Conservation (phyloP, 257 asterid species). For the Solanum rostratum region DNA sequence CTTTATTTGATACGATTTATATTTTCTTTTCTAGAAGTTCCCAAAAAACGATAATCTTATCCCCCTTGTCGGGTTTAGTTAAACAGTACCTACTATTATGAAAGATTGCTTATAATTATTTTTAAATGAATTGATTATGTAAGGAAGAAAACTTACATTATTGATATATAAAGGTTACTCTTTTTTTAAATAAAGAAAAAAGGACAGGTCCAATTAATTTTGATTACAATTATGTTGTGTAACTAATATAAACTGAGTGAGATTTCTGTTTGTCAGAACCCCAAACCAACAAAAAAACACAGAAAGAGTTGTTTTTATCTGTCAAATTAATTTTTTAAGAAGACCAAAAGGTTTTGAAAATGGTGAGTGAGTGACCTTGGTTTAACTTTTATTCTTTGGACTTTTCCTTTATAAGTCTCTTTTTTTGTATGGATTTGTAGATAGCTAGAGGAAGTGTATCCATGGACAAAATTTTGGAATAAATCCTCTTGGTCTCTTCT, state of each 20-base stretch:
- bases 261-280: conserved; percentile 33
- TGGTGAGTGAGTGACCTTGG: conserved; percentile 22
- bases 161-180: too few relatives aligned
- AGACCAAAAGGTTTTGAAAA: conserved; percentile 14
- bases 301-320: conserved; percentile 11
- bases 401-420: conserved; percentile 1
- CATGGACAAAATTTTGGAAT: conserved; percentile 58
- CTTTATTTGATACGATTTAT: neutral
- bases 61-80: too few relatives aligned
- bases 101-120: too few relatives aligned
- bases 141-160: too few relatives aligned
- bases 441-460: conserved; percentile 18
- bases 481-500: conserved; percentile 11
- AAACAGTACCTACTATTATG: neutral
- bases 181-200: too few relatives aligned
- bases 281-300: conserved; percentile 27
- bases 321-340: neutral
- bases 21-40: too few relatives aligned
- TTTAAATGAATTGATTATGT: too few relatives aligned
- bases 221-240: neutral
- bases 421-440: conserved; percentile 8
- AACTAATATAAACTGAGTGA: conserved; percentile 13
- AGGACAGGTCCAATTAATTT: neutral
- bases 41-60: too few relatives aligned
- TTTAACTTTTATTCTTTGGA: conserved; percentile 30